Conservation (phyloP, 2,329 filamentous ascomycete species). For the Calycina marina region DNA sequence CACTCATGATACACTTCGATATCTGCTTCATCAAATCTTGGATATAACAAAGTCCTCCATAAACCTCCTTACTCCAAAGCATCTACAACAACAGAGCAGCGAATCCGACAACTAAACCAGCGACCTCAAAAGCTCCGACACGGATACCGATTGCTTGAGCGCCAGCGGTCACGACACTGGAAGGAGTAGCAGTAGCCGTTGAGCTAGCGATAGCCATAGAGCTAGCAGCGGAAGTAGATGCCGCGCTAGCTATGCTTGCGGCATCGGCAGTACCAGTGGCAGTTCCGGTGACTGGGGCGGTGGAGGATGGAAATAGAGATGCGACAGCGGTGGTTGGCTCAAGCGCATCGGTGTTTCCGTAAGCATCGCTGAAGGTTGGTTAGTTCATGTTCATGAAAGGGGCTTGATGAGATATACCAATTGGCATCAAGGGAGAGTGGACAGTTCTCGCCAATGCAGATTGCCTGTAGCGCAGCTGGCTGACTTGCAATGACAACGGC, state of each 20-base stretch:
- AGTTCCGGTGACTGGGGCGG: background rate
- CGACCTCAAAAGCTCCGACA: too few relatives aligned
- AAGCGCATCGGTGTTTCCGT: background rate
- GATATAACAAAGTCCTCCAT: too few relatives aligned
- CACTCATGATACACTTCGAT: too few relatives aligned
- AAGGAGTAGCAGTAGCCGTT: background rate
- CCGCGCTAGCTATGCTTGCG: background rate
- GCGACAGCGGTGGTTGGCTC: background rate
- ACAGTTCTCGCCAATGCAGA: conserved; percentile 39
- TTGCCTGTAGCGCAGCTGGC: conserved; percentile 34
- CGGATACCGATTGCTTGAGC: too few relatives aligned
- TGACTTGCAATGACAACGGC: conserved; percentile 30
- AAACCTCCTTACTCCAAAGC: too few relatives aligned
- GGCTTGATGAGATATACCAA: too few relatives aligned
- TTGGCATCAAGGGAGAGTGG: conserved; percentile 29
- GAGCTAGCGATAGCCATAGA: background rate
- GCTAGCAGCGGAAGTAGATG: background rate
- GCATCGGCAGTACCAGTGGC: background rate
- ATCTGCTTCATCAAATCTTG: too few relatives aligned
- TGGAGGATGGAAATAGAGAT: background rate
- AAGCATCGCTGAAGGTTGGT: too few relatives aligned
- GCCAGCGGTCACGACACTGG: too few relatives aligned
- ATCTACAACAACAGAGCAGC: too few relatives aligned
- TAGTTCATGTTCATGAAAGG: too few relatives aligned
- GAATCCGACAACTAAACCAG: too few relatives aligned